Evolutionary conservation across 495 filamentous ascomycete genomes (phyloP), one percentile per base, ranked within the genome.

Genomic region (Rhypophila decipiens): DNA sequence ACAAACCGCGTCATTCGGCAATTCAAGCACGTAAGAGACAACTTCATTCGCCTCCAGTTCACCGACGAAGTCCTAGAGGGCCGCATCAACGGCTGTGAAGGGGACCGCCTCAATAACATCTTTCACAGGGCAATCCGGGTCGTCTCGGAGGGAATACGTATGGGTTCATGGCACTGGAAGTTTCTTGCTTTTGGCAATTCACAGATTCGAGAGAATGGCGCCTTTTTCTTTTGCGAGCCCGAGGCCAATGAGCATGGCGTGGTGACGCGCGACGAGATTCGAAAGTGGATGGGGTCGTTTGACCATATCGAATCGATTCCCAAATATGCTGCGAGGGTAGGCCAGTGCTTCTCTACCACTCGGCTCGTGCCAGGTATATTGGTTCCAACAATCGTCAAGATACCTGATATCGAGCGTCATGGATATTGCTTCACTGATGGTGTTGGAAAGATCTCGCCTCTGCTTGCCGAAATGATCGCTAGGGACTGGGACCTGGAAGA

Each of bases 181-280:
- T 96, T 96, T 53, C 80, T 99, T 19, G 91, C 94, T 4, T 95
- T 89, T 61, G 91, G 93, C 0, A 97, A 95, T 61, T 96, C 91
- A 0, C 93, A 97, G 53, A 86, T 99, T 47, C 80, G 93, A 12
- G 91, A 97, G 59, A 81, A 90, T 59, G 88, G 89, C 0, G 90
- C 90, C 1, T 97, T 91, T 55, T 95, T 99, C 65, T 74, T 96
- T 85, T 57, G 56, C 23, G 44, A 65, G 34, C 21, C 48, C 0
- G 54, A 52, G 2, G 49, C 38, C 56, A 78, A 86, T 0, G 74
- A 81, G 0, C 72, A 73, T 2, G 65, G 78, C 2, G 58, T 75
- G 46, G 45, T 87, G 5, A 80, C 77, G 1, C 86, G 86, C 27
- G 74, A 79, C 17, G 69, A 80, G 42, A 97, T 99, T 44, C 84